phyloP scores from a whole-genome alignment of 2,329 filamentous ascomycete species.

The Sclerotinia glacialis region DNA sequence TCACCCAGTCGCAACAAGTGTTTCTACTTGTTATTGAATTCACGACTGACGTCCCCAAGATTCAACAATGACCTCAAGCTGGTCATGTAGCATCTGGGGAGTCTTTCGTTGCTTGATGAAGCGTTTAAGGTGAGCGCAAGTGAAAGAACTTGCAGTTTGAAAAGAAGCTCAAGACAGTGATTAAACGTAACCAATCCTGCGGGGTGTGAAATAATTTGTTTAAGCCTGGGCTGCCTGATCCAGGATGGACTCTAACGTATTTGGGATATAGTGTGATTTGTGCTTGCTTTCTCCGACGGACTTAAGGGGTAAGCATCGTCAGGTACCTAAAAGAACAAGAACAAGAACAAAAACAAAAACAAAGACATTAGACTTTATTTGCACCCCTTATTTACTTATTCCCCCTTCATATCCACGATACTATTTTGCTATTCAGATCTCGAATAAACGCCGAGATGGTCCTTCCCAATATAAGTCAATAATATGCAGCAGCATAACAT shows the following conservation, averaged over 20 bases:
- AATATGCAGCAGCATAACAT: background rate
- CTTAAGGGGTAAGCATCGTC: background rate
- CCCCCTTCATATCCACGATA: background rate
- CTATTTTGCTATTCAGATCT: background rate
- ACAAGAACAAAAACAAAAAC: no score
- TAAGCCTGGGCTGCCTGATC: slow-evolving; percentile 9
- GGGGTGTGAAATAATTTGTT: slow-evolving; percentile 22
- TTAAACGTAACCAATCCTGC: slow-evolving; percentile 12
- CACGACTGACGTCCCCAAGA: slow-evolving; percentile 40
- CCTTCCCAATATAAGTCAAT: background rate
- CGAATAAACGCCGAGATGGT: background rate
- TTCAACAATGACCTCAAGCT: slow-evolving; percentile 38
- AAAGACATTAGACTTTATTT: background rate
- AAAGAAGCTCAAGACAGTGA: slow-evolving; percentile 20
- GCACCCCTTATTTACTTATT: background rate
- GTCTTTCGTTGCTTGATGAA: slow-evolving; percentile 16
- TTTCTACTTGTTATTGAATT: slow-evolving; percentile 22
- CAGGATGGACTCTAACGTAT: background rate
- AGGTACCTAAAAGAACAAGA: no score
- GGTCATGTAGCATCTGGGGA: slow-evolving; percentile 24
- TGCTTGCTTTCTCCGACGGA: slow-evolving; percentile 14
- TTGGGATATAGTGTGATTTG: background rate
- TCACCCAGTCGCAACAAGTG: slow-evolving; percentile 11
- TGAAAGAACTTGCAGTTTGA: slow-evolving; percentile 22
- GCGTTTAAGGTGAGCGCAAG: slow-evolving; percentile 17